Percentiles rank a stretch among this genome's conserved stretches.
Conservation (phyloP, 306 rosid genomes). For the Quercus variabilis region DNA sequence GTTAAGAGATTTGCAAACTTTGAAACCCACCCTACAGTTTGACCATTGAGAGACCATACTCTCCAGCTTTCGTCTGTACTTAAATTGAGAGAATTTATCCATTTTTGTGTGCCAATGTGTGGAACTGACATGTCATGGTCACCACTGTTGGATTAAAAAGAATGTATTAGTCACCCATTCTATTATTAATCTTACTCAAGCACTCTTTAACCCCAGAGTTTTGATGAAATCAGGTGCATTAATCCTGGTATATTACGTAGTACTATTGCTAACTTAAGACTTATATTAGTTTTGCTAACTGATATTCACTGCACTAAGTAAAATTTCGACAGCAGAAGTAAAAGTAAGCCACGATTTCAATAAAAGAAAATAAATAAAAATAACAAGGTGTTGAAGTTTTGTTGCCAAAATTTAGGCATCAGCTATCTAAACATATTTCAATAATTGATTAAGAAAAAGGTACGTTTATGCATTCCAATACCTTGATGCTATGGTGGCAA, state of each 20-base stretch:
- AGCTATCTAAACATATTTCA: too few relatives aligned
- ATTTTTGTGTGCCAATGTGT: conserved; percentile 19
- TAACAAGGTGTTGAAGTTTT: too few relatives aligned
- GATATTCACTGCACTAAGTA: background rate
- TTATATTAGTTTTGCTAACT: background rate
- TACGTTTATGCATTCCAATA: too few relatives aligned
- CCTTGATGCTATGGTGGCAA: too few relatives aligned
- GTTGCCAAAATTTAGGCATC: too few relatives aligned
- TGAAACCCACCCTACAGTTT: conserved; percentile 16
- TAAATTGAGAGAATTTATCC: conserved; percentile 10
- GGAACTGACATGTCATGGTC: conserved; percentile 24
- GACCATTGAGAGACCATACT: conserved; percentile 15
- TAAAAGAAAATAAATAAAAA: too few relatives aligned
- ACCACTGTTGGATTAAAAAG: conserved; percentile 8
- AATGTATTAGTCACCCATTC: background rate
- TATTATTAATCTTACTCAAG: too few relatives aligned
- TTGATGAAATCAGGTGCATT: too few relatives aligned
- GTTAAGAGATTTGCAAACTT: too few relatives aligned
- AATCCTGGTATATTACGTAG: background rate
- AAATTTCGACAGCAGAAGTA: background rate
- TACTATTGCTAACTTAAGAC: background rate
- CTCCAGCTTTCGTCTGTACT: conserved; percentile 15
- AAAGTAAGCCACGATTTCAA: too few relatives aligned
- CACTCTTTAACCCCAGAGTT: too few relatives aligned
- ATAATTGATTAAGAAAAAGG: too few relatives aligned